Evolutionary conservation across 768 basidiomycete genomes (phyloP).

Genomic region (Atractiella rhizophila): DNA sequence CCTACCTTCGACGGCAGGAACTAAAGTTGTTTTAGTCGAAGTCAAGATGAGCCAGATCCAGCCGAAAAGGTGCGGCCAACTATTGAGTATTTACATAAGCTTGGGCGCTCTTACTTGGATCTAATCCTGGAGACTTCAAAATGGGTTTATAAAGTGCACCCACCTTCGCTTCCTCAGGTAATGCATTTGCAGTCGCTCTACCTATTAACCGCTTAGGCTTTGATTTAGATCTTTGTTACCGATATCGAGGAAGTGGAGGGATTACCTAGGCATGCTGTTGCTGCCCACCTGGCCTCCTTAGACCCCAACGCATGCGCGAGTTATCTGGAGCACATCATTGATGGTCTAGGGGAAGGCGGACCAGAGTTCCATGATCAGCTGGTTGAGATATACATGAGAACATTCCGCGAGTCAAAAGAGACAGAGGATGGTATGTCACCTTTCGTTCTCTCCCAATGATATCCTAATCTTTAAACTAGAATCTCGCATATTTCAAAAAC

Average conservation of each 20-base stretch:
- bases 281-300: conserved; percentile 48
- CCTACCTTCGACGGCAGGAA: background rate
- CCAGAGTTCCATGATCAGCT: conserved; percentile 62
- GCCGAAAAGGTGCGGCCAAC: conserved; percentile 61
- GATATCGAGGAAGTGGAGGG: conserved; percentile 52
- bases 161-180: conserved; percentile 49
- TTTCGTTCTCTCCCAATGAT: background rate
- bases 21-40: conserved; percentile 21
- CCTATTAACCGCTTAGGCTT: background rate
- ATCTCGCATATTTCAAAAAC: conserved; percentile 33
- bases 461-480: conserved; percentile 23
- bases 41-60: conserved; percentile 47
- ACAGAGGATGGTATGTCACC: conserved; percentile 31
- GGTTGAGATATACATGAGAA: conserved; percentile 57
- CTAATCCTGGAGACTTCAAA: conserved; percentile 56
- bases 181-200: conserved; percentile 4
- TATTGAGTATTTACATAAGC: conserved; percentile 66
- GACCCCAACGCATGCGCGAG: conserved; percentile 38
- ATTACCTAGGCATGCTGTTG: conserved; percentile 49
- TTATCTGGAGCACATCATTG: conserved; percentile 66
- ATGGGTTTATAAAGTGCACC: conserved; percentile 61
- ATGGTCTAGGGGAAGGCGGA: conserved; percentile 41
- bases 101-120: conserved; percentile 54
- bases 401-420: conserved; percentile 27
- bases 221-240: conserved; percentile 61